Evolutionary conservation across 768 basidiomycete genomes (phyloP), one percentile per base, ranked within the genome.

Genomic region (Hemileccinum impolitum): DNA sequence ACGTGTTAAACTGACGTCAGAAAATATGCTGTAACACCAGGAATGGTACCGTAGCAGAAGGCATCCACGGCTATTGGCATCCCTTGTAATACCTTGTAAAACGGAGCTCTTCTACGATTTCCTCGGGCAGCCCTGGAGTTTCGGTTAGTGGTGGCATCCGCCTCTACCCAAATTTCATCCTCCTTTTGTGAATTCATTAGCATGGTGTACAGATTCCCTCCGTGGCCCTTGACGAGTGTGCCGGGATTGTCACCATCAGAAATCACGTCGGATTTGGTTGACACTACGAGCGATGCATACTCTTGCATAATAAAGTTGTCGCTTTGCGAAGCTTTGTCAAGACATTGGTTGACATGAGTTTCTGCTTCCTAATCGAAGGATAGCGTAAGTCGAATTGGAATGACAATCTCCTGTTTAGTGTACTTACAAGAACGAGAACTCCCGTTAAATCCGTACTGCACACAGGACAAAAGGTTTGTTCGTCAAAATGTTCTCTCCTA

Each of bases 51-150:
- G 64, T 97, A 99, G 32, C 86, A 81, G 69, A 99, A 99, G 2
- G 94, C 96, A 63, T 99, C 96, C 1, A 99, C 96, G 14, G 95
- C 93, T 21, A 99, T 88, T 9, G 94, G 93, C 94, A 98, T 96
- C 1, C 96, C 95, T 58, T 91, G 88, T 57, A 98, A 65, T 19
- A 93, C 80, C 71, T 97, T 99, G 71, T 95, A 98, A 64, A 98
- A 98, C 0, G 96, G 96, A 0, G 94, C 91, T 50, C 80, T 84
- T 50, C 89, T 73, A 25, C 89, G 76, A 26, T 73, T 70, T 25
- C 75, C 74, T 48, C 79, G 79, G 7, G 67, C 73, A 2, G 73
- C 65, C 14, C 72, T 74, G 51, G 74, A 75, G 39, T 67, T 71
- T 21, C 69, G 72, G 51, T 77, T 73, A 52, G 84, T 82, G 1